A percentile compares a stretch with the other conserved stretches of the same genome.
These are phyloP conservation scores for Fragaria ananassa DNA, from an alignment of 306 rosid genomes.

Conservation along the genomic window DNA sequence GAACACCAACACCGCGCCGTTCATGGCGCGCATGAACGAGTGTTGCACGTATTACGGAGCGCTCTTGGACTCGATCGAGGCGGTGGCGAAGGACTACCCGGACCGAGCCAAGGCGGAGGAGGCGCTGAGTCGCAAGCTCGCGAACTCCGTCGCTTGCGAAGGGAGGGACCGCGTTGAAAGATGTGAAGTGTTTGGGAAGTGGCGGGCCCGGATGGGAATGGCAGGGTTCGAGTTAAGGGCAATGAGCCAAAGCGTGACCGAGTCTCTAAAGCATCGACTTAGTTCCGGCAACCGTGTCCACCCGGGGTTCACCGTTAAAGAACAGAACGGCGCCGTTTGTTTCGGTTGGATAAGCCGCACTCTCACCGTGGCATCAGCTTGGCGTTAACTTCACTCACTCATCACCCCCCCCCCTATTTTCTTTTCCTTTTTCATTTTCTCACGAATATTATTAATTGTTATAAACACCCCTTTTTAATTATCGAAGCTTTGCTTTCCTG, in stretches of 20 bases:
- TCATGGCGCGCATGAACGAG: constrained; percentile 66
- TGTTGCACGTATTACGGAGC: constrained; percentile 50
- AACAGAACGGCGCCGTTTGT: constrained; percentile 74
- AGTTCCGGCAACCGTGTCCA: constrained; percentile 31
- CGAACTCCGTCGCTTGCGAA: constrained; percentile 73
- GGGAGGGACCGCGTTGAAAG: constrained; percentile 89
- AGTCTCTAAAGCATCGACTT: constrained; percentile 39
- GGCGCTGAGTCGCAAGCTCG: constrained; percentile 55
- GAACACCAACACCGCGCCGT: constrained; percentile 85
- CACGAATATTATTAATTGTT: constrained; percentile 31
- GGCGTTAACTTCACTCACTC: constrained; percentile 70
- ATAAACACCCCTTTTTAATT: constrained; percentile 22
- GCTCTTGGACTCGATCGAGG: constrained; percentile 57
- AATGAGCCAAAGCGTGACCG: constrained; percentile 57
- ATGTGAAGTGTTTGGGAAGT: constrained; percentile 89
- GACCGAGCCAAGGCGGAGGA: constrained; percentile 57
- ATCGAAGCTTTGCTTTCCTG: constrained; percentile 45
- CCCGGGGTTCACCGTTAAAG: constrained; percentile 59
- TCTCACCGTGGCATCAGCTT: constrained; percentile 89
- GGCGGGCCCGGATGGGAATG: constrained; percentile 95
- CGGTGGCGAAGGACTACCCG: constrained; percentile 12
- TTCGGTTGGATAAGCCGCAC: constrained; percentile 85
- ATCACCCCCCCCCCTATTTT: not conserved
- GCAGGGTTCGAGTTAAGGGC: constrained; percentile 72
- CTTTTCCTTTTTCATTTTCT: constrained; percentile 1